Evolutionary conservation across 2,329 filamentous ascomycete genomes (phyloP).

Genomic region (Furcasterigmium sp.): DNA sequence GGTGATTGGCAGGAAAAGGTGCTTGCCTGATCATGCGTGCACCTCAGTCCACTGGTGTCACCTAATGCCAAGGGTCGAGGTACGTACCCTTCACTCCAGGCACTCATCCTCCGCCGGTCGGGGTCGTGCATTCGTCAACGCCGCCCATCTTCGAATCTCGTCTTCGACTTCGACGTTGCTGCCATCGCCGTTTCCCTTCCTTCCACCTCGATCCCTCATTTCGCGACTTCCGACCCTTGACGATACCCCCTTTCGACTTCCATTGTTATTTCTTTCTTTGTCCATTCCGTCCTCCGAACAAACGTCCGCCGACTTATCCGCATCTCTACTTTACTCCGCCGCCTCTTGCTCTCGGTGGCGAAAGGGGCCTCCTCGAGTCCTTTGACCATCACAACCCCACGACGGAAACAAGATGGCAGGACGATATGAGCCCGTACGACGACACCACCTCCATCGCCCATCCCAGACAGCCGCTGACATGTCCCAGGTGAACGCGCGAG

Average conservation of each 20-base stretch:
- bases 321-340: constrained; percentile 2
- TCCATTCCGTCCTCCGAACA: constrained; percentile 8
- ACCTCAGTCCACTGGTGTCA: too few species aligned
- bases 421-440: constrained; percentile 55
- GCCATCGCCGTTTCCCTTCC: too few species aligned
- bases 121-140: background rate
- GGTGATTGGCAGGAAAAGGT: background rate
- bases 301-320: constrained; percentile 8
- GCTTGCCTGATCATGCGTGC: constrained; percentile 1
- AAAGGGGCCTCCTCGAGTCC: constrained; percentile 4
- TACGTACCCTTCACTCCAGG: constrained; percentile 10
- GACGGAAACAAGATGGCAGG: constrained; percentile 38
- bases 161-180: constrained; percentile 7
- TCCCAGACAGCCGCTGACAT: constrained; percentile 13
- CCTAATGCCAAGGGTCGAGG: too few species aligned
- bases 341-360: constrained; percentile 9
- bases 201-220: constrained; percentile 7
- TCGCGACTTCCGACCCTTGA: background rate
- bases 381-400: constrained; percentile 1
- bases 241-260: background rate
- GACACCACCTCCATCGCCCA: too few species aligned
- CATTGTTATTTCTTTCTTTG: background rate
- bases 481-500: constrained; percentile 51
- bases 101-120: too few species aligned
- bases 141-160: background rate